phyloP scores from a whole-genome alignment of 352 stramenopile species.

The Phytopythium ostracodes region DNA sequence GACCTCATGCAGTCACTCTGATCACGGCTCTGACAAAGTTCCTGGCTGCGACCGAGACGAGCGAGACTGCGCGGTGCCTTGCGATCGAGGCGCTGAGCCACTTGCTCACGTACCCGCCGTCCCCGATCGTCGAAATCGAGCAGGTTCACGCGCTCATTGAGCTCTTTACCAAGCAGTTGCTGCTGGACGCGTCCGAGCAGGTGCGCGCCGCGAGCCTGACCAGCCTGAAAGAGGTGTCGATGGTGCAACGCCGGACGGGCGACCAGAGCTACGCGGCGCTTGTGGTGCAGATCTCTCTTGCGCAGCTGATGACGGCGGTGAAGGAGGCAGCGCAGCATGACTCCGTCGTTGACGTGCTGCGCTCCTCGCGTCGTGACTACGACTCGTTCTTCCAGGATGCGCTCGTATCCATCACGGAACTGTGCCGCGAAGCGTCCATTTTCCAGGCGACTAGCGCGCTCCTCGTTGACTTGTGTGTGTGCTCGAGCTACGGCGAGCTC shows the following conservation, averaged over 20 bases:
- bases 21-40: slow-evolving; percentile 61
- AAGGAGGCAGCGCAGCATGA: slow-evolving; percentile 27
- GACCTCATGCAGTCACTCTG: slow-evolving; percentile 47
- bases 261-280: slow-evolving; percentile 61
- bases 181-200: slow-evolving; percentile 54
- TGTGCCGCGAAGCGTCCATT: slow-evolving; percentile 70
- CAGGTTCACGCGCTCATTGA: slow-evolving; percentile 71
- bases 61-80: slow-evolving; percentile 51
- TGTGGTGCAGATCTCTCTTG: slow-evolving; percentile 72
- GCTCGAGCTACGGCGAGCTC: slow-evolving; percentile 14
- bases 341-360: slow-evolving; percentile 35
- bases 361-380: slow-evolving; percentile 47
- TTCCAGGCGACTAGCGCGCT: slow-evolving; percentile 77
- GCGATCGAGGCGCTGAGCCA: slow-evolving; percentile 68
- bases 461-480: slow-evolving; percentile 58
- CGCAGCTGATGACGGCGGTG: slow-evolving; percentile 57
- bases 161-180: slow-evolving; percentile 68
- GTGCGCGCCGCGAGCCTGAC: slow-evolving; percentile 65
- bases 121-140: slow-evolving; percentile 55
- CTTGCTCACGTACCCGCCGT: slow-evolving; percentile 75
- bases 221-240: slow-evolving; percentile 73
- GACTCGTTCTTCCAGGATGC: slow-evolving; percentile 68
- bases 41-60: slow-evolving; percentile 23
- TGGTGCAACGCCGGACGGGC: slow-evolving; percentile 43
- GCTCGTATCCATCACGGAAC: slow-evolving; percentile 64